phyloP scores from a whole-genome alignment of 148 eudicot species.

The Chenopodium suecicum region DNA sequence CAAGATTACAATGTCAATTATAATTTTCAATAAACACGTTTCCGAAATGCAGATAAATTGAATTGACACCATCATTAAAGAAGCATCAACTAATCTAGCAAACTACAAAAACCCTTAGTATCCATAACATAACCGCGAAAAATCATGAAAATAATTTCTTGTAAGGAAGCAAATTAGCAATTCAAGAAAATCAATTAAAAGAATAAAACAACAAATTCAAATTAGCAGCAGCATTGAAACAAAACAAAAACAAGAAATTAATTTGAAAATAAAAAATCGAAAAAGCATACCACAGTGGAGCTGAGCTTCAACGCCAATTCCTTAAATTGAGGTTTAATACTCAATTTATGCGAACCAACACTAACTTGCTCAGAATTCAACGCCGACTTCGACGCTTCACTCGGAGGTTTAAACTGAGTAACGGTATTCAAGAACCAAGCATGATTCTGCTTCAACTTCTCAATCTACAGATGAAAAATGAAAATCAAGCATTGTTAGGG shows the following conservation, averaged over 20 bases:
- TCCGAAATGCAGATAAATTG: neutral
- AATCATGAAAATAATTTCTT: no score
- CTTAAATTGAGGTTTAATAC: slow-evolving; percentile 56
- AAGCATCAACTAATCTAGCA: neutral
- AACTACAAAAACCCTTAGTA: neutral
- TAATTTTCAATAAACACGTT: neutral
- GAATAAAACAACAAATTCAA: neutral
- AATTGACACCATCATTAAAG: no score
- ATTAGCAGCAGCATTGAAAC: neutral
- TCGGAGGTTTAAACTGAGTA: slow-evolving; percentile 62
- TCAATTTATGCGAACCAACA: slow-evolving; percentile 62
- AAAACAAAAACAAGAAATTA: neutral
- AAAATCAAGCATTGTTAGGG: neutral
- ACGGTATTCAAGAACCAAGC: slow-evolving; percentile 75
- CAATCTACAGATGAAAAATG: slow-evolving; percentile 38
- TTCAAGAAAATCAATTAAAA: no score
- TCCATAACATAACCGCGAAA: no score
- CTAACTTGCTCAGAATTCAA: slow-evolving; percentile 52
- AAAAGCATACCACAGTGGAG: slow-evolving; percentile 52
- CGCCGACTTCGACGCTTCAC: slow-evolving; percentile 70
- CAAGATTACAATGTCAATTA: neutral
- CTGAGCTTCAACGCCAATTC: slow-evolving; percentile 73
- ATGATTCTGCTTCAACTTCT: slow-evolving; percentile 70
- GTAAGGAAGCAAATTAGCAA: no score
- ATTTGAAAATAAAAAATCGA: neutral